These are phyloP conservation scores for Apiotrichum gamsii DNA, from an alignment of 1,284 basidiomycete species.

Conservation along the genomic window DNA sequence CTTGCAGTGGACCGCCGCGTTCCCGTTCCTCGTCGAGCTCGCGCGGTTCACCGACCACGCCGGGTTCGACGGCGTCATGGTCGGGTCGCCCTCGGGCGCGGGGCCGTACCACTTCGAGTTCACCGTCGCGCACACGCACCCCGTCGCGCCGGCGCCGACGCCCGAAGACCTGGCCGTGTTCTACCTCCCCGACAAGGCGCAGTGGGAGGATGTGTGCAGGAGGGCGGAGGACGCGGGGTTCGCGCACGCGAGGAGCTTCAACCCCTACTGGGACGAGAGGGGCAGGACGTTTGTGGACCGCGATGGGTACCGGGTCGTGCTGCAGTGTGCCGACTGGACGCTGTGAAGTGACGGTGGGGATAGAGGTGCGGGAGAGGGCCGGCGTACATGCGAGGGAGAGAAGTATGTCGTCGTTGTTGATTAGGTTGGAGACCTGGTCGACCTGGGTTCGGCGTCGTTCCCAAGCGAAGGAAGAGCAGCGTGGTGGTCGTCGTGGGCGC, in stretches of 20 bases:
- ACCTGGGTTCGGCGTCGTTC: too few species aligned
- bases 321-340: constrained; percentile 2
- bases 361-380: too few species aligned
- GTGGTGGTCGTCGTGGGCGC: too few species aligned
- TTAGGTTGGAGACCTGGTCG: too few species aligned
- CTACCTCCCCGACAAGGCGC: constrained; percentile 3
- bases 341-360: neutral
- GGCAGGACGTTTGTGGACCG: constrained; percentile 6
- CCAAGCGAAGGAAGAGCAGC: too few species aligned
- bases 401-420: too few species aligned
- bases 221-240: neutral
- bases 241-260: neutral
- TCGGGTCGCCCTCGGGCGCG: constrained; percentile 2
- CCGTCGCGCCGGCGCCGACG: constrained; percentile 1
- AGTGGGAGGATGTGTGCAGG: constrained; percentile 1
- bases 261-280: constrained; percentile 11
- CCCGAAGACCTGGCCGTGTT: constrained; percentile 12
- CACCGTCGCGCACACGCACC: neutral
- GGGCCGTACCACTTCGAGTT: constrained; percentile 10
- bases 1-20: neutral
- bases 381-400: too few species aligned
- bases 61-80: constrained; percentile 10
- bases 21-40: constrained; percentile 1
- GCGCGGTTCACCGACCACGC: constrained; percentile 1
- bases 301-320: constrained; percentile 12